Conservation (phyloP, 2,329 filamentous ascomycete genomes). For the Ceratocystis ficicola region DNA sequence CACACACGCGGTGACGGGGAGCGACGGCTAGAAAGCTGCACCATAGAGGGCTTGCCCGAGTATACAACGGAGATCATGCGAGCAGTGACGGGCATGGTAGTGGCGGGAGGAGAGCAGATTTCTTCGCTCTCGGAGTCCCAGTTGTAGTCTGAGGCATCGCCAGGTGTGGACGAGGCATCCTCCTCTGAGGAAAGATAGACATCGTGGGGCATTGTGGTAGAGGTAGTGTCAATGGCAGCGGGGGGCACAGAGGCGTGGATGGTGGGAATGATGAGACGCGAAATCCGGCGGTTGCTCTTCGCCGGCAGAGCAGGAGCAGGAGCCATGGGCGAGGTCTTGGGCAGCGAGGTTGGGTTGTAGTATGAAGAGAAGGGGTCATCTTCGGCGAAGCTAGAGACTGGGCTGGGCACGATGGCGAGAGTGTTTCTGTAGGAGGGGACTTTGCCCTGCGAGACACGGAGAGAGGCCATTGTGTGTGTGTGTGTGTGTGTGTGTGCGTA, state of each 20-base stretch:
- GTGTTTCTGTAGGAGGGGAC: constrained; percentile 20
- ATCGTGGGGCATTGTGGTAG: constrained; percentile 38
- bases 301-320: constrained; percentile 34
- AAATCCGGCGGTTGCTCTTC: constrained; percentile 35
- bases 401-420: constrained; percentile 19
- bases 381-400: constrained; percentile 23
- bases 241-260: constrained; percentile 9
- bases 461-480: constrained; percentile 15
- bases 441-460: constrained; percentile 15
- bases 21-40: constrained; percentile 34
- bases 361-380: constrained; percentile 18
- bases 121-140: constrained; percentile 35
- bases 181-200: constrained; percentile 55
- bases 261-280: constrained; percentile 31
- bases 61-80: constrained; percentile 48
- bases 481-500: neutral
- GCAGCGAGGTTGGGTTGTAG: constrained; percentile 18
- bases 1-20: constrained; percentile 28
- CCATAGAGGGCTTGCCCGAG: constrained; percentile 46
- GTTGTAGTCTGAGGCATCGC: constrained; percentile 47
- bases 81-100: constrained; percentile 38
- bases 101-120: constrained; percentile 24
- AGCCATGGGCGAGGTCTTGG: constrained; percentile 10
- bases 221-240: constrained; percentile 1
- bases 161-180: constrained; percentile 50